Evolutionary conservation across 2,329 filamentous ascomycete species (phyloP), one percentile per base, ranked within the genome.

Genomic region (Verticillium tricorpus): DNA sequence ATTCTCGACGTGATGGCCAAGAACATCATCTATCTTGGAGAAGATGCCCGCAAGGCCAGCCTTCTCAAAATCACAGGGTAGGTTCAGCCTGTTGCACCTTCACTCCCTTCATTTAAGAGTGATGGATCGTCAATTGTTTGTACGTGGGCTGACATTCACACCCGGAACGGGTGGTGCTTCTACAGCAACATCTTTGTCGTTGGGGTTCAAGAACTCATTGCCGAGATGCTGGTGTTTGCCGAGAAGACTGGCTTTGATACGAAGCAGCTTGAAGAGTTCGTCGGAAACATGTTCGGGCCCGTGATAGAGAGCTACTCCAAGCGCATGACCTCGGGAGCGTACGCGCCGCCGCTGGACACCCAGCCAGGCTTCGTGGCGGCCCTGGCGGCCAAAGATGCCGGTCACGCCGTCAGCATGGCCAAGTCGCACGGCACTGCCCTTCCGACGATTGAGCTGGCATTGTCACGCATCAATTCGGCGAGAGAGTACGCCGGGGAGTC

Each of bases 51-150:
- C 2, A 76, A 74, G 63, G 72, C 76, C 9, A 76, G 75, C 6
- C 64, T 79, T 37, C 65, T 78, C 59, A 79, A 79, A 67, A 78
- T 79, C 65, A 75, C 75, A 1, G 76, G 76, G 66, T 74, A 56
- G 22, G 71, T 66, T 35, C 15, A 15, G 15, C 34, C 7, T 35
- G 34, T 35, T 35, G 9, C 28, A 5, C 9, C 34, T 35, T 35
- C 9, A 4, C 14, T 11, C 14, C 34, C 9, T 9, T 4, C 14
- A 9, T 11, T 11, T 35, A 9, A 4, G 34, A 2, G 34, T 2
- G 14, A 35, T 35, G 1, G 34, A 14, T 14, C 14, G 14, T 35
- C 9, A 35, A 35, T 11, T 14, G 4, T 35, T 9, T 14, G 34
- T 35, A 14, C 34, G 9, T 35, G 34, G 34, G 34, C 34, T 35